A percentile compares a stretch with the other conserved stretches of the same genome.
Evolutionary conservation across 176 grass and related monocot species (phyloP).

Genomic region (Melocanna baccifera): DNA sequence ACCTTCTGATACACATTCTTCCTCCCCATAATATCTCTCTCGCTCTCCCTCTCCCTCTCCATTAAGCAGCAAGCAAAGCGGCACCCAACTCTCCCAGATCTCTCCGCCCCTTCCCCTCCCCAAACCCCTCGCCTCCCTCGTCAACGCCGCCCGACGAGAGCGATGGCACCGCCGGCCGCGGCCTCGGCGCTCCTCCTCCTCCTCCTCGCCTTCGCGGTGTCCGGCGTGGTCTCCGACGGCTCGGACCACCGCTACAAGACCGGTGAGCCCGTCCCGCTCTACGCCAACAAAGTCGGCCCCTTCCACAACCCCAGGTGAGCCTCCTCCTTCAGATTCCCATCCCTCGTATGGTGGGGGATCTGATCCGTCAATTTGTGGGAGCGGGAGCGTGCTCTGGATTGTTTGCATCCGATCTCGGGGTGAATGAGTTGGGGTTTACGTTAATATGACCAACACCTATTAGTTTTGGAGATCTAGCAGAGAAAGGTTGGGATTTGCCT

Average conservation of each 20-base stretch:
- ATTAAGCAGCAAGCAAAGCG: constrained; percentile 51
- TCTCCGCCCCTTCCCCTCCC: constrained; percentile 21
- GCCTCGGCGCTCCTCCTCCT: constrained; percentile 37
- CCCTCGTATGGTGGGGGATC: not conserved
- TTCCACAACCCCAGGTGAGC: constrained; percentile 96
- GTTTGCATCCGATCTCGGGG: not conserved
- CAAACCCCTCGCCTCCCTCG: constrained; percentile 19
- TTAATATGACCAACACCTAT: not conserved
- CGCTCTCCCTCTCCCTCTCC: constrained; percentile 4
- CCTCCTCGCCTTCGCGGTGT: constrained; percentile 53
- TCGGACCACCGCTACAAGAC: constrained; percentile 85
- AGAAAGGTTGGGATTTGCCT: too few species aligned
- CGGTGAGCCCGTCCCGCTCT: constrained; percentile 68
- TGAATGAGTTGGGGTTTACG: not conserved
- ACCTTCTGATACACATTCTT: too few species aligned
- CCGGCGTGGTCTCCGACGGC: constrained; percentile 64
- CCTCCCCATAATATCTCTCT: too few species aligned
- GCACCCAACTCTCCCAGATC: constrained; percentile 30
- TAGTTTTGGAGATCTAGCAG: constrained; percentile 11
- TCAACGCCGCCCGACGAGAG: constrained; percentile 49
- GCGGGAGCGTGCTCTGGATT: not conserved
- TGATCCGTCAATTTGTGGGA: constrained; percentile 20
- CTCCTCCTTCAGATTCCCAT: constrained; percentile 10
- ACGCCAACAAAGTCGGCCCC: constrained; percentile 93
- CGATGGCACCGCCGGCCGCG: constrained; percentile 51